Evolutionary conservation across 148 eudicot genomes (phyloP).

Genomic region (Fagopyrum esculentum): DNA sequence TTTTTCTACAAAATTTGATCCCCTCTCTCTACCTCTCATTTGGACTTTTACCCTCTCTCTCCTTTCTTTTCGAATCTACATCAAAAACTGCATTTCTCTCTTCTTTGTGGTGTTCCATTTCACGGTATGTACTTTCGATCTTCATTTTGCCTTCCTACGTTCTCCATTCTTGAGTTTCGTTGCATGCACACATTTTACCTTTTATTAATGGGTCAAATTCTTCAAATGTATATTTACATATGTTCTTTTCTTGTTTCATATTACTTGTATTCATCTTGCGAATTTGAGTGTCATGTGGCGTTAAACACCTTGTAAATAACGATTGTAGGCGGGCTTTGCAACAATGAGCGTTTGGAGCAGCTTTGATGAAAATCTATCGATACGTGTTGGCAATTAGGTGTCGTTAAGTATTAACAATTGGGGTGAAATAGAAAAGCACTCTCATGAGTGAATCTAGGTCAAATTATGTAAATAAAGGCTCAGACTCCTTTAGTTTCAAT

Average conservation of each 20-base stretch:
- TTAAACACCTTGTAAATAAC: too few species aligned
- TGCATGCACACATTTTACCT: background rate
- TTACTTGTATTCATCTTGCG: too few species aligned
- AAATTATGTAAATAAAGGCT: background rate
- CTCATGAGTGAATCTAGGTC: conserved; percentile 1
- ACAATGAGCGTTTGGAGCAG: too few species aligned
- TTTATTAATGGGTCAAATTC: too few species aligned
- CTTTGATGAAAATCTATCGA: too few species aligned
- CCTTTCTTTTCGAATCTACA: background rate
- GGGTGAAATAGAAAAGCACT: background rate
- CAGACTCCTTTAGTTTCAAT: background rate
- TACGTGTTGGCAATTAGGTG: too few species aligned
- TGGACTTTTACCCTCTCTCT: background rate
- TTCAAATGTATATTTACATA: too few species aligned
- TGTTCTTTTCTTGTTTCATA: too few species aligned
- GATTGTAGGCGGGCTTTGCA: too few species aligned
- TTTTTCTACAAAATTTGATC: background rate
- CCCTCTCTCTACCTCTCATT: background rate
- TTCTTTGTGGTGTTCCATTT: background rate
- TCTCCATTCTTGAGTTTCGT: background rate
- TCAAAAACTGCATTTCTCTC: background rate
- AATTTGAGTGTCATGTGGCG: too few species aligned
- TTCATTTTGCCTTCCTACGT: background rate
- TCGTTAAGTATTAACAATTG: background rate
- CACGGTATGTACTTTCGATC: background rate